Base-by-base conservation (phyloP, 164 flowering plant species). In the Magnolia officinalis region DNA sequence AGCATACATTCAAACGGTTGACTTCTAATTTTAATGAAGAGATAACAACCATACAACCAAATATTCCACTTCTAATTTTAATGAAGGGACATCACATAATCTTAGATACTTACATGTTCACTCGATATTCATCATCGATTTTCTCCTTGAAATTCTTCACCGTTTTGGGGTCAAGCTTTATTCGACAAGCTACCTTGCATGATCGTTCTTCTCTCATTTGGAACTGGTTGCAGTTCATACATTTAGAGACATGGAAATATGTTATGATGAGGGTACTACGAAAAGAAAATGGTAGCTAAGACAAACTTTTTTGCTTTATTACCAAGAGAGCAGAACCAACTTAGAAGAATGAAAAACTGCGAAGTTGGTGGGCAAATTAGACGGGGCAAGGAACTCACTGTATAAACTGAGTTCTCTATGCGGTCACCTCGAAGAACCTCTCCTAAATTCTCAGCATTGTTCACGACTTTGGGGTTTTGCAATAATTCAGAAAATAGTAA, bases 121-220 rank as follows among this genome's bases (percentile, higher is more conserved):
- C 90, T 37, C 88, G 82, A 77, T 89, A 89, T 52, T 88, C 89
- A 78, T 89, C 92, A 72, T 84, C 85, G 68, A 89, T 88, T 82
- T 86, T 89, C 75, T 89, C 90, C 79, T 85, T 86, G 70, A 88
- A 89, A 63, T 85, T 83, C 79, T 88, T 88, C 68, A 88, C 89
- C 71, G 87, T 65, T 81, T 80, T 82, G 49, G 86, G 83, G 83
- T 86, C 81, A 75, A 88, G 84, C 72, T 77, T 84, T 29, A 23
- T 51, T 14, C 83, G 82, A 75, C 92, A 89, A 19, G 79, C 89
- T 24, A 88, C 85, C 67, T 84, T 86, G 83, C 92, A 89, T 19
- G 89, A 72, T 68, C 79, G 76, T 71, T 82, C 89, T 71, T 84
- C 80, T 76, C 89, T 84, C 91, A 89, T 89, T 31, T 82, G 67